Evolutionary conservation across 2,329 filamentous ascomycete species (phyloP).

Genomic region (Aphanoascus verrucosus): DNA sequence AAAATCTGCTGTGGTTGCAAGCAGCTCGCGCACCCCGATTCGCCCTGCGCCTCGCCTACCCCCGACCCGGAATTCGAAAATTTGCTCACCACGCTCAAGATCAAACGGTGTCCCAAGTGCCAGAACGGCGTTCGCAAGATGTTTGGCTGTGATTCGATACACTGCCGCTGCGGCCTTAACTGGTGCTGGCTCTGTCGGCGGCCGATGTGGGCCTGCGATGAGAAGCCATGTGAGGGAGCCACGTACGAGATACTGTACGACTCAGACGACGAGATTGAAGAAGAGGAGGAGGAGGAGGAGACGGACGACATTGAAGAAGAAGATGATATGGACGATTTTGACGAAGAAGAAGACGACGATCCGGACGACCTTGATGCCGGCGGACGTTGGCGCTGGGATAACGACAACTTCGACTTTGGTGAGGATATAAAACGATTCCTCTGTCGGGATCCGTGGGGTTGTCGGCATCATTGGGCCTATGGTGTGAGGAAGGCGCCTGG

Average conservation of each 20-base stretch:
- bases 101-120: slow-evolving; percentile 43
- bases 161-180: slow-evolving; percentile 41
- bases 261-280: slow-evolving; percentile 13
- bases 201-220: slow-evolving; percentile 25
- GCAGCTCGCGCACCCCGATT: slow-evolving; percentile 29
- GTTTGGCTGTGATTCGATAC: slow-evolving; percentile 41
- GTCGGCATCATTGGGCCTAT: slow-evolving; percentile 9
- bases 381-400: slow-evolving; percentile 15
- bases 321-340: slow-evolving; percentile 2
- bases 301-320: not conserved
- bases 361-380: slow-evolving; percentile 14
- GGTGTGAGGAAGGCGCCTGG: not conserved
- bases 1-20: slow-evolving; percentile 38
- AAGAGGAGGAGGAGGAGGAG: slow-evolving; percentile 4
- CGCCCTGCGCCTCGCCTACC: slow-evolving; percentile 29
- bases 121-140: slow-evolving; percentile 39
- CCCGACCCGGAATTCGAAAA: slow-evolving; percentile 26
- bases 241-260: no score
- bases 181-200: slow-evolving; percentile 41
- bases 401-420: slow-evolving; percentile 31
- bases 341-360: slow-evolving; percentile 1
- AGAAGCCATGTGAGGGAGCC: not conserved
- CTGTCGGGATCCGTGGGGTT: slow-evolving; percentile 11
- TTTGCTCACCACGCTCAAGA: slow-evolving; percentile 36
- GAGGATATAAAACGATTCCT: no score